Evolutionary conservation across 805 yeast genomes (phyloP), one percentile per base, ranked within the genome.

Genomic region (Candida dajiaensis): DNA sequence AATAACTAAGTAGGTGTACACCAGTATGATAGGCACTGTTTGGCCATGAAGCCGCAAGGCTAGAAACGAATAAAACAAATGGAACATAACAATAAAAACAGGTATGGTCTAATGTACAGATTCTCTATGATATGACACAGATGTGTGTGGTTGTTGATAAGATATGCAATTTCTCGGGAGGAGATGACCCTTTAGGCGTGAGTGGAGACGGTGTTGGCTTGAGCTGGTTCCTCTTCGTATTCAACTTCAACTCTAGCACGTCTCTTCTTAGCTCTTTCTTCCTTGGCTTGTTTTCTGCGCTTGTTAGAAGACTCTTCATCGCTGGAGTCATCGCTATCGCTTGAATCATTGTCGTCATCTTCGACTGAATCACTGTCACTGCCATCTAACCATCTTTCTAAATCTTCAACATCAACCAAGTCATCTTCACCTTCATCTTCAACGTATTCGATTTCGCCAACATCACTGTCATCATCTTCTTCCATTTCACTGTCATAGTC

Each of bases 371-470:
- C 81, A 37, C 73, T 65, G 40, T 63, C 74, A 47, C 66, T 61
- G 28, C 78, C 83, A 40, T 66, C 87, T 44, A 85, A 71, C 97
- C 97, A 92, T 66, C 80, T 83, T 67, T 90, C 94, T 54, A 90
- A 71, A 58, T 92, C 97, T 70, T 90, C 97, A 71, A 92, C 78
- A 62, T 94, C 97, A 22, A 89, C 96, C 55, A 89, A 89, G 50
- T 85, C 96, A 20, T 86, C 95, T 15, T 84, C 95, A 47, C 86
- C 96, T 43, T 86, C 96, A 51, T 82, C 96, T 55, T 82, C 89
- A 44, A 89, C 97, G 60, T 83, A 87, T 64, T 90, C 98, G 38
- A 88, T 82, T 64, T 88, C 89, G 35, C 89, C 85, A 43, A 77
- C 80, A 52, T 80, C 85, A 50, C 77, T 70, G 50, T 76, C 75